Conservation (phyloP, 345 rosid species). For the Gossypium herbaceum region DNA sequence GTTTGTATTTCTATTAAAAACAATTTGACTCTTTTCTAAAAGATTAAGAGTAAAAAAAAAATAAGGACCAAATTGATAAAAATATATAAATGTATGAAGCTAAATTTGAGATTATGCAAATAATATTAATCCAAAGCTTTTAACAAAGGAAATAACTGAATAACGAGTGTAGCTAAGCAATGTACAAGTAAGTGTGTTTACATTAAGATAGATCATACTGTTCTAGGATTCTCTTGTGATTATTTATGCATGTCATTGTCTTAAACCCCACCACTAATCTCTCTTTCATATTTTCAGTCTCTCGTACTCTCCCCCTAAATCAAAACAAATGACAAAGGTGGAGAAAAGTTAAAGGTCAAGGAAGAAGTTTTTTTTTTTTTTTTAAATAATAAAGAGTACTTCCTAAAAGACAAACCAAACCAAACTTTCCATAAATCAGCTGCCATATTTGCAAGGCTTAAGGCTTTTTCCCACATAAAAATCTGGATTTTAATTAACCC, state of each 20-base stretch:
- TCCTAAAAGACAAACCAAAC: constrained; percentile 53
- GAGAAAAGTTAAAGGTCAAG: constrained; percentile 25
- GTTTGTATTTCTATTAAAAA: too few species aligned
- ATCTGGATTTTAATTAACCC: constrained; percentile 31
- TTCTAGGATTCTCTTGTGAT: constrained; percentile 60
- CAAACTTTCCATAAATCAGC: constrained; percentile 33
- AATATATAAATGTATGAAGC: too few species aligned
- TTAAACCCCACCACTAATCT: constrained; percentile 61
- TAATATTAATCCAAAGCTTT: too few species aligned
- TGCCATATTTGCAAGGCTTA: constrained; percentile 30
- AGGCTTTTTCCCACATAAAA: constrained; percentile 35
- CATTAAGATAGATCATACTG: constrained; percentile 22
- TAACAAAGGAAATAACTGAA: too few species aligned
- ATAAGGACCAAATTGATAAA: too few species aligned
- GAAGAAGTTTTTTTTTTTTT: not conserved
- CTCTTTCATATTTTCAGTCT: constrained; percentile 16
- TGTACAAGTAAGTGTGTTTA: too few species aligned
- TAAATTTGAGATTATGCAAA: too few species aligned
- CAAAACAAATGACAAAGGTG: constrained; percentile 31
- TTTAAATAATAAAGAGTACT: not conserved
- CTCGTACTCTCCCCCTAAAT: constrained; percentile 12
- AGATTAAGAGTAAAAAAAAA: too few species aligned
- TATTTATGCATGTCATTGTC: constrained; percentile 52
- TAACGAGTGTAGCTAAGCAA: too few species aligned
- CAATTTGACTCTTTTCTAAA: too few species aligned